A percentile compares a stretch with the other conserved stretches of the same genome.
Conservation (phyloP, 179 eudicot species). For the Amaranthus tricolor region DNA sequence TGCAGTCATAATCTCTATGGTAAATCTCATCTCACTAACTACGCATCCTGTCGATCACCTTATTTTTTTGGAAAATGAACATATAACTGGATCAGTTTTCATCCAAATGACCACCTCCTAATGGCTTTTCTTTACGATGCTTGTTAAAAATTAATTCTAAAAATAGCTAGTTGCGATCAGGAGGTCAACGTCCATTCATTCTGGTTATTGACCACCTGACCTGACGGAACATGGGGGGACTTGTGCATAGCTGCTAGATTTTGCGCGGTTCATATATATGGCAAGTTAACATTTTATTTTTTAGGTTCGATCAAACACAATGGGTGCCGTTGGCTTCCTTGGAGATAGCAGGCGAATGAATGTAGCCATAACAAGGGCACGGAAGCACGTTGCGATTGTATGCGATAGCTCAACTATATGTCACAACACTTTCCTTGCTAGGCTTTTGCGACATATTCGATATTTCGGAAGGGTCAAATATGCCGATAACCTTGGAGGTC, state of each 20-base stretch:
- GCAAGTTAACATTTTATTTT: background rate
- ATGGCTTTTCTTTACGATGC: background rate
- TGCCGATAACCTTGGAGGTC: conserved; percentile 58
- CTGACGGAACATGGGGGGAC: too few species aligned
- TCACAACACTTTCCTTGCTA: conserved; percentile 80
- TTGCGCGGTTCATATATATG: background rate
- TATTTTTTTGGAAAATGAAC: background rate
- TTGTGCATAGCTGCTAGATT: too few species aligned
- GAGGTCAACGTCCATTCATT: too few species aligned
- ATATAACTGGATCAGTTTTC: background rate
- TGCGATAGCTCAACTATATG: conserved; percentile 95
- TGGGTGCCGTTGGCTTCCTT: conserved; percentile 91
- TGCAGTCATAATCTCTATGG: conserved; percentile 90
- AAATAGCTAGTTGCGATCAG: background rate
- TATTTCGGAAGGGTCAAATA: conserved; percentile 77
- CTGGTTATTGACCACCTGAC: too few species aligned
- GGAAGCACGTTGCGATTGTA: conserved; percentile 75
- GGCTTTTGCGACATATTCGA: conserved; percentile 83
- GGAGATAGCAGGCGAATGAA: conserved; percentile 90
- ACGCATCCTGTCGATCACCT: background rate
- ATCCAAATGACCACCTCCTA: background rate
- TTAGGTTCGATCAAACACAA: conserved; percentile 86
- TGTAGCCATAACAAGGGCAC: conserved; percentile 89
- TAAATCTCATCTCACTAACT: conserved; percentile 21
- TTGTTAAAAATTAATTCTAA: background rate